phyloP scores from a whole-genome alignment of 2,329 filamentous ascomycete species.

The Trichoderma atroviride region DNA sequence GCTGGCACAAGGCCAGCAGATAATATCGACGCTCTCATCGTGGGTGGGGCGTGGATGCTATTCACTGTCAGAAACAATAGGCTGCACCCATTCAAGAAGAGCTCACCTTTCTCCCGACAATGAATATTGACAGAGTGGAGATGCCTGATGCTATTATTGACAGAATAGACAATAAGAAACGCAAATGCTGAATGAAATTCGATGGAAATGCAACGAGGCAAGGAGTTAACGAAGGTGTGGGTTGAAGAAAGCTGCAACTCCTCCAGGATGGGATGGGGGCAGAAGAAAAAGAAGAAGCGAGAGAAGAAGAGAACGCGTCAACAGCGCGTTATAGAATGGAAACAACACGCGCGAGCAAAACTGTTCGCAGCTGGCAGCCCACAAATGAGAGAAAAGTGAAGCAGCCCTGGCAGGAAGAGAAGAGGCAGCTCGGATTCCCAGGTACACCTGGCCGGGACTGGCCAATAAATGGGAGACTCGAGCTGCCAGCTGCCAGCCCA shows the following conservation, averaged over 20 bases:
- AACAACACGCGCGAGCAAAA: neutral
- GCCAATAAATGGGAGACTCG: constrained; percentile 11
- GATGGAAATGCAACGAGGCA: neutral
- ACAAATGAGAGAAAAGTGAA: constrained; percentile 22
- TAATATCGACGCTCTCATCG: constrained; percentile 44
- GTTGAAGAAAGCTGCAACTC: neutral
- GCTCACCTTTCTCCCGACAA: constrained; percentile 19
- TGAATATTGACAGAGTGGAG: neutral
- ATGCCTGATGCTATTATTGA: neutral
- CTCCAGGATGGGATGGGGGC: neutral
- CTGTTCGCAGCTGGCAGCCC: neutral
- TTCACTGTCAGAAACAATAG: constrained; percentile 24
- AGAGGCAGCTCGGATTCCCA: neutral
- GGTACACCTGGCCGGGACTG: neutral
- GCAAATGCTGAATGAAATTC: neutral
- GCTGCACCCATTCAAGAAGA: neutral
- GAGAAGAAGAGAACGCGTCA: constrained; percentile 3
- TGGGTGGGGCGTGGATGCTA: constrained; percentile 24
- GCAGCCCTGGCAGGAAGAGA: neutral
- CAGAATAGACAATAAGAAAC: neutral
- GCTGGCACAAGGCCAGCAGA: constrained; percentile 41
- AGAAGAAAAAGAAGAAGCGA: constrained; percentile 1
- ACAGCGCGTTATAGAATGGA: constrained; percentile 13
- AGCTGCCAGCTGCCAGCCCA: neutral
- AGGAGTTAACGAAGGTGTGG: neutral